phyloP scores from a whole-genome alignment of 1,139 yeast genomes.

The Scheffersomyces insectosa region DNA sequence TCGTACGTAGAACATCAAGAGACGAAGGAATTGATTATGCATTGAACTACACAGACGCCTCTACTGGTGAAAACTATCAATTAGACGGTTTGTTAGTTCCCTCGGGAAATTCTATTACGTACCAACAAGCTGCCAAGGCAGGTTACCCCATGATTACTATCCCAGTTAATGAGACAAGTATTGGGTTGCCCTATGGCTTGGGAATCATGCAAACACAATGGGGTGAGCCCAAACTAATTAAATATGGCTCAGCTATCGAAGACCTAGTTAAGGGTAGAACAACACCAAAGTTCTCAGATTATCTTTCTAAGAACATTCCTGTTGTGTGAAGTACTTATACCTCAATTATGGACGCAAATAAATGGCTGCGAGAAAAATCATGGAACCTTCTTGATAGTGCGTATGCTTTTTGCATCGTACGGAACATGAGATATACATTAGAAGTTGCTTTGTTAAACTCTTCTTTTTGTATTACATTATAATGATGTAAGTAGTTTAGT shows the following conservation, averaged over 20 bases:
- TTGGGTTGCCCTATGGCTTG: slow-evolving; percentile 21
- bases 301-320: slow-evolving; percentile 20
- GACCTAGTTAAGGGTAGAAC: slow-evolving; percentile 15
- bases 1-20: slow-evolving; percentile 19
- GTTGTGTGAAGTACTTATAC: slow-evolving; percentile 5
- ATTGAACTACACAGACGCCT: slow-evolving; percentile 19
- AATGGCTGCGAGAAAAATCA: slow-evolving; percentile 1
- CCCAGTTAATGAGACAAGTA: slow-evolving; percentile 13
- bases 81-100: slow-evolving; percentile 22
- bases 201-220: slow-evolving; percentile 23
- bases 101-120: slow-evolving; percentile 17
- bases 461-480: too few relatives aligned
- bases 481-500: too few relatives aligned
- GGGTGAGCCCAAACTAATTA: slow-evolving; percentile 20
- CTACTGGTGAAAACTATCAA: slow-evolving; percentile 17
- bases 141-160: slow-evolving; percentile 21
- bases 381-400: background rate
- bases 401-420: too few relatives aligned
- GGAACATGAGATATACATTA: too few relatives aligned
- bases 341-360: background rate
- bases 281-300: slow-evolving; percentile 17
- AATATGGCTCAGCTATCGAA: slow-evolving; percentile 22
- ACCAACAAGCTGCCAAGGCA: slow-evolving; percentile 22
- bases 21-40: slow-evolving; percentile 26
- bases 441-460: too few relatives aligned